Conservation (phyloP, 1,139 yeast species). For the Candida glucosophila region DNA sequence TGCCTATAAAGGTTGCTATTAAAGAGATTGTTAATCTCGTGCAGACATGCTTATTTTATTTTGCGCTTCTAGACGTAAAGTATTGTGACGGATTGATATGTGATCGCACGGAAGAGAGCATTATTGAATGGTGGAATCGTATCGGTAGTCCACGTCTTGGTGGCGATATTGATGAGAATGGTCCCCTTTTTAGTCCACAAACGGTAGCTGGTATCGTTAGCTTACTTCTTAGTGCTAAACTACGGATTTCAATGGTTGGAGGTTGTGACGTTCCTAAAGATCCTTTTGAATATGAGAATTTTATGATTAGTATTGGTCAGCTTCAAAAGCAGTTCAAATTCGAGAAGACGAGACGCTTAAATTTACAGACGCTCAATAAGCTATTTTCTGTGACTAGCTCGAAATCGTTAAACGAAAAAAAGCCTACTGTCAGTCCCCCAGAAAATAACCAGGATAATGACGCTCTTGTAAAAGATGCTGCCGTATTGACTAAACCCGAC, state of each 20-base stretch:
- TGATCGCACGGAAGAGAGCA: slow-evolving; percentile 63
- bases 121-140: slow-evolving; percentile 73
- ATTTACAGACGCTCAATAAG: slow-evolving; percentile 52
- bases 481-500: slow-evolving; percentile 40
- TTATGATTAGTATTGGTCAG: slow-evolving; percentile 52
- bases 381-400: slow-evolving; percentile 54
- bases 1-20: slow-evolving; percentile 60
- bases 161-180: too few species aligned
- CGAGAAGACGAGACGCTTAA: slow-evolving; percentile 50
- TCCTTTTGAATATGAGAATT: slow-evolving; percentile 68
- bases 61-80: slow-evolving; percentile 58
- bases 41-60: slow-evolving; percentile 73
- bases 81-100: slow-evolving; percentile 83
- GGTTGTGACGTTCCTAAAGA: slow-evolving; percentile 81
- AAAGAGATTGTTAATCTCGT: slow-evolving; percentile 65
- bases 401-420: too few species aligned
- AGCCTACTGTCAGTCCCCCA: slow-evolving; percentile 16
- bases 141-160: slow-evolving; percentile 49
- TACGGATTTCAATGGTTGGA: slow-evolving; percentile 57
- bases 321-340: slow-evolving; percentile 54
- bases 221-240: slow-evolving; percentile 55
- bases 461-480: neutral
- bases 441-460: neutral
- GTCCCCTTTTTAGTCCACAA: slow-evolving; percentile 53
- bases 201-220: slow-evolving; percentile 59